phyloP scores from a whole-genome alignment of 129 eudicot genomes.

The Rutidosis leptorrhynchoides region DNA sequence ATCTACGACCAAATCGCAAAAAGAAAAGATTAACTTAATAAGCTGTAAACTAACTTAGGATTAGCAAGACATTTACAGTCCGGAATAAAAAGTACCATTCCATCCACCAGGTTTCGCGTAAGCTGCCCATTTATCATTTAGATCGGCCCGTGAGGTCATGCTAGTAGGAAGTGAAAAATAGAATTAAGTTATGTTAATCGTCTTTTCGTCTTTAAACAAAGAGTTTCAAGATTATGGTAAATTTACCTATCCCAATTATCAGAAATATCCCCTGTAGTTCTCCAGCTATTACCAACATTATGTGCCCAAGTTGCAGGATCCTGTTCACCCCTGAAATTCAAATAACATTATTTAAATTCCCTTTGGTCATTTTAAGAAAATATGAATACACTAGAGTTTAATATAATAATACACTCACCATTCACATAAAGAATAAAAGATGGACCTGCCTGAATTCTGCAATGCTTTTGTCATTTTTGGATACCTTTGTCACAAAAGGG shows the following conservation, averaged over 20 bases:
- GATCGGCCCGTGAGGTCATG: conserved; percentile 75
- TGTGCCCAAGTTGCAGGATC: conserved; percentile 97
- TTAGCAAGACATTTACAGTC: neutral
- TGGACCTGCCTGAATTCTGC: conserved; percentile 69
- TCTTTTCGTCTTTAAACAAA: neutral
- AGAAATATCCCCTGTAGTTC: conserved; percentile 87
- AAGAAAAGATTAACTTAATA: conserved; percentile 1
- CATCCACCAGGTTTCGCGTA: conserved; percentile 91
- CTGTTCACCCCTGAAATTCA: conserved; percentile 64
- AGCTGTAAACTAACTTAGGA: neutral
- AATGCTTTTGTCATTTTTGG: conserved; percentile 79
- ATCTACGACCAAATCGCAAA: conserved; percentile 39
- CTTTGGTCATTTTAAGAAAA: conserved; percentile 14
- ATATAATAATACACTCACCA: conserved; percentile 49
- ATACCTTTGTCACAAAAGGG: conserved; percentile 48
- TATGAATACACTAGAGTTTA: neutral
- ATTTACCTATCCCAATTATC: conserved; percentile 77
- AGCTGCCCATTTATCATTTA: conserved; percentile 75
- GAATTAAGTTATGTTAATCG: neutral
- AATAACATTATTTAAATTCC: conserved; percentile 6
- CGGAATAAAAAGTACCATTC: conserved; percentile 50
- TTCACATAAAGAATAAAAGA: conserved; percentile 83
- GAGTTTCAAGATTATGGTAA: neutral
- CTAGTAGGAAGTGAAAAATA: conserved; percentile 31
- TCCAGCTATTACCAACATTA: conserved; percentile 83